Conservation (phyloP, 2,329 filamentous ascomycete species). For the Pestalotiopsis sp. region DNA sequence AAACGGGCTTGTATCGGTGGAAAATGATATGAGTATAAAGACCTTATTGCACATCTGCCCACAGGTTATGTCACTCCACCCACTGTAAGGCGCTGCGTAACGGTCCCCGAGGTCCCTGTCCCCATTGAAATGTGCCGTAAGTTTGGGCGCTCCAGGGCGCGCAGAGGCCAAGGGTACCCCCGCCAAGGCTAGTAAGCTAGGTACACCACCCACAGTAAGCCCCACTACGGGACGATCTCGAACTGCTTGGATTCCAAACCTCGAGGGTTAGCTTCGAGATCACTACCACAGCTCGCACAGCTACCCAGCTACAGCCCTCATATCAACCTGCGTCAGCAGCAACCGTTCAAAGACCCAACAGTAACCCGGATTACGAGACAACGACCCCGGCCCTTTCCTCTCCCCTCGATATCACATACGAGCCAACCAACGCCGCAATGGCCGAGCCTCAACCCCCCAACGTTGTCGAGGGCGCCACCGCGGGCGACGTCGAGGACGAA, state of each 20-base stretch:
- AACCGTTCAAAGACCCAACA: background rate
- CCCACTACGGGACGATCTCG: background rate
- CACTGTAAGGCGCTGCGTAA: background rate
- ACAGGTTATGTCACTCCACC: background rate
- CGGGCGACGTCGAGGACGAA: slow-evolving; percentile 62
- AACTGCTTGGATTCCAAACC: background rate
- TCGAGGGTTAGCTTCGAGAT: background rate
- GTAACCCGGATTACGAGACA: background rate
- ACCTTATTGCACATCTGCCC: background rate
- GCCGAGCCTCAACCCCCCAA: slow-evolving; percentile 61
- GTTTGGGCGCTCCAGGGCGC: background rate
- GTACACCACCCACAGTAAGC: background rate
- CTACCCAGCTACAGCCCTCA: background rate
- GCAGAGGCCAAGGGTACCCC: background rate
- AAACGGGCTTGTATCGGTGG: background rate
- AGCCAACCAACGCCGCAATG: slow-evolving; percentile 42
- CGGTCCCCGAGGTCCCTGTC: background rate
- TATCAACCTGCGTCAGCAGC: background rate
- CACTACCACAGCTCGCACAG: background rate
- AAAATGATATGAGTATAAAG: background rate
- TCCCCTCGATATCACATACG: background rate
- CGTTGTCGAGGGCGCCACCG: slow-evolving; percentile 62
- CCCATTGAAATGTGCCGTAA: background rate
- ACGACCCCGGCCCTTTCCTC: background rate
- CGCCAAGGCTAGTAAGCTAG: slow-evolving; percentile 8